Conservation (phyloP, 495 filamentous ascomycete species). For the Trichoderma orchidacearum region DNA sequence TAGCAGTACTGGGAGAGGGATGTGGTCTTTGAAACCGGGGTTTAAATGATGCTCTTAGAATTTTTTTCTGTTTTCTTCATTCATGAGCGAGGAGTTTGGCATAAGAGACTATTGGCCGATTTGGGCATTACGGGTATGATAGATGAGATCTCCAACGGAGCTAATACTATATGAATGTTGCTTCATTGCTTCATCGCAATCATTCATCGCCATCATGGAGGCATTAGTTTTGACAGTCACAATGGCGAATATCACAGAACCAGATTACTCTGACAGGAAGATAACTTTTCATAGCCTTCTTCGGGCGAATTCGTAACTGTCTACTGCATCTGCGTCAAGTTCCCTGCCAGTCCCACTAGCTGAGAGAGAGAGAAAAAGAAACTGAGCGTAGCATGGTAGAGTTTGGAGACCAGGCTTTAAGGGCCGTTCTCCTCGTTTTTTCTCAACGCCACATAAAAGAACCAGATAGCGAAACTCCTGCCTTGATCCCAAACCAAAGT, state of each 20-base stretch:
- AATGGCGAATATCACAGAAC: background rate
- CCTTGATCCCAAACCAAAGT: slow-evolving; percentile 17
- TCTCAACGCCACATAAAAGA: slow-evolving; percentile 42
- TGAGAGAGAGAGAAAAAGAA: background rate
- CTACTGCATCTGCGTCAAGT: background rate
- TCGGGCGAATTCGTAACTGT: slow-evolving; percentile 4
- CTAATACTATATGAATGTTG: background rate
- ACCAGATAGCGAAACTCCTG: slow-evolving; percentile 13
- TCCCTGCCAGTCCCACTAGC: background rate
- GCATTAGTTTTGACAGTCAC: background rate
- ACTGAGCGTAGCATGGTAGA: background rate
- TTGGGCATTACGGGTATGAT: no score
- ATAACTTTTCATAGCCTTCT: slow-evolving; percentile 4
- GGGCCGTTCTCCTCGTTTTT: slow-evolving; percentile 56
- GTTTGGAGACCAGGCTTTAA: slow-evolving; percentile 50
- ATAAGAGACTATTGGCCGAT: background rate
- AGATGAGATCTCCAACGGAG: background rate
- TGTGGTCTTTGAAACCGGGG: slow-evolving; percentile 24
- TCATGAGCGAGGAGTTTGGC: background rate
- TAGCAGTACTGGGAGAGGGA: slow-evolving; percentile 24
- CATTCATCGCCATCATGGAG: background rate
- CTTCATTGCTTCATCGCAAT: background rate
- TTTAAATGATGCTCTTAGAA: slow-evolving; percentile 6
- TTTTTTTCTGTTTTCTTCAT: background rate
- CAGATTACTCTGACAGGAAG: background rate